phyloP scores from a whole-genome alignment of 2,329 filamentous ascomycete genomes.

The Blastomyces gilchristii region DNA sequence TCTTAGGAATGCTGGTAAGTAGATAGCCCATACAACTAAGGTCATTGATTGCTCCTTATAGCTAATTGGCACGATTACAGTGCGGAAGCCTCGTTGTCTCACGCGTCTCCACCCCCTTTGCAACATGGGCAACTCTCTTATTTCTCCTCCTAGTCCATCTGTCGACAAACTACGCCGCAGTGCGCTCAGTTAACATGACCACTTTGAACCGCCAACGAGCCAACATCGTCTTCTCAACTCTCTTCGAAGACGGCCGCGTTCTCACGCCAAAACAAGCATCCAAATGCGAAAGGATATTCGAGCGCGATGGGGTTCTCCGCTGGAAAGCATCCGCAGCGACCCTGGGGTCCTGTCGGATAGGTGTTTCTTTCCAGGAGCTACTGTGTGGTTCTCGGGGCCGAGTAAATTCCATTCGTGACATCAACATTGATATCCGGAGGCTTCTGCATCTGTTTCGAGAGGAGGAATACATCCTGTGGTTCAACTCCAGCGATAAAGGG shows the following conservation, averaged over 20 bases:
- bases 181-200: slow-evolving; percentile 71
- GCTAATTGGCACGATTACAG: slow-evolving; percentile 21
- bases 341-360: slow-evolving; percentile 48
- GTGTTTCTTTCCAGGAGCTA: slow-evolving; percentile 35
- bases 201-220: slow-evolving; percentile 80
- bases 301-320: slow-evolving; percentile 55
- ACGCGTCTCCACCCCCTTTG: slow-evolving; percentile 55
- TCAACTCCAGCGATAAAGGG: slow-evolving; percentile 33
- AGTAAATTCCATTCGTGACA: slow-evolving; percentile 22
- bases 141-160: slow-evolving; percentile 66
- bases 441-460: slow-evolving; percentile 43
- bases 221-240: slow-evolving; percentile 59
- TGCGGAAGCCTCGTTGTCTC: slow-evolving; percentile 73
- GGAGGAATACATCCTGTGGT: slow-evolving; percentile 54
- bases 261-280: slow-evolving; percentile 58
- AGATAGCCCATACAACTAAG: neutral
- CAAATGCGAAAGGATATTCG: slow-evolving; percentile 47
- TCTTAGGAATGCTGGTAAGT: slow-evolving; percentile 68
- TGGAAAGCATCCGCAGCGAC: slow-evolving; percentile 34
- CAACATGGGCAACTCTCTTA: slow-evolving; percentile 66
- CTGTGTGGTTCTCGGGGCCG: slow-evolving; percentile 16
- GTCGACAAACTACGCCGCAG: slow-evolving; percentile 74
- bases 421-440: slow-evolving; percentile 34
- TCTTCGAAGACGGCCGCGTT: slow-evolving; percentile 33
- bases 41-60: neutral